Evolutionary conservation across 495 filamentous ascomycete genomes (phyloP), one percentile per base, ranked within the genome.

Genomic region (Poronia punctata): DNA sequence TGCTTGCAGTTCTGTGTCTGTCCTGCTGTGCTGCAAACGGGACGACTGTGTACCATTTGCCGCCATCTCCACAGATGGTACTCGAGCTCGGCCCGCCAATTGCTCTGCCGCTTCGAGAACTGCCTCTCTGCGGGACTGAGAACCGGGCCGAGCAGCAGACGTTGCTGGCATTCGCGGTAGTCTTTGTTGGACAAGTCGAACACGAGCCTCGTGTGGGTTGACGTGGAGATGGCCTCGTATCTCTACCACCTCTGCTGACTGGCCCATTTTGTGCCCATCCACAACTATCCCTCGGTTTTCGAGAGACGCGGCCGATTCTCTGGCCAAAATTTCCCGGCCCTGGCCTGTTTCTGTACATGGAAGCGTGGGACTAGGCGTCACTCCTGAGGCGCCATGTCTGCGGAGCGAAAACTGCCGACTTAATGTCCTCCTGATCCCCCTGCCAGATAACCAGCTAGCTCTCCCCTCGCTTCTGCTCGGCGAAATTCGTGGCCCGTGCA

Each of bases 1-100:
- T 25, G 65, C 53, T 2, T 62, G 50, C 17, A 71, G 39, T 2
- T 61, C 64, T 21, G 63, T 59, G 34, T 69, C 64, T 3, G 66
- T 65, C 22, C 52, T 62, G 30, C 39, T 43, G 22, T 60, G 49
- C 32, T 39, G 41, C 11, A 46, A 46, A 4, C 37, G 47, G 29
- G 34, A 51, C 20, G 43, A 34, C 4, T 45, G 54, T 14, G 47
- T 53, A 8, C 16, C 44, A 5, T 19, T 33, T n/a, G 43, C 40
- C 6, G 42, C 48, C 7, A 44, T 27, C 16, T 30, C 42, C 17
- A 52, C 31, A 1, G 43, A 40, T 0, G 48, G 46, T 4, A 50
- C 40, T 31, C 49, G 52, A n/a, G 52, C 46, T 9, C 29, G 40
- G 14, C 52, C 51, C 5, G 52, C 52, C 15, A 58, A 21, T n/a